phyloP scores from a whole-genome alignment of 208 protist species.

The Trypanosoma boissoni region DNA sequence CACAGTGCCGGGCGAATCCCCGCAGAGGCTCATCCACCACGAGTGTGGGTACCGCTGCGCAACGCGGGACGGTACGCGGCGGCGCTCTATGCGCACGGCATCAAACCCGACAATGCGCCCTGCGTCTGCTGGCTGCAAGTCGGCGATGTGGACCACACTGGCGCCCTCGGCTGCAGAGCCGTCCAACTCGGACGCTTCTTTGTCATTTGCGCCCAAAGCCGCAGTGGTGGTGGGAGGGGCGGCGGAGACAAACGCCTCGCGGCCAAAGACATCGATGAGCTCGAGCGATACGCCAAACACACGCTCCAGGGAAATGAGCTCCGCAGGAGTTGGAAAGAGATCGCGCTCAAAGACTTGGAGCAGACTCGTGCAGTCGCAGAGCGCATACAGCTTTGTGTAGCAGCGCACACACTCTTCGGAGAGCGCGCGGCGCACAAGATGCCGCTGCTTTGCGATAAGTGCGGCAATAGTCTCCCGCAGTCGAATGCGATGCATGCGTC shows the following conservation, averaged over 20 bases:
- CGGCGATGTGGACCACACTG: slow-evolving; percentile 12
- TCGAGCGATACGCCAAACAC: slow-evolving; percentile 81
- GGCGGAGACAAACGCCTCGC: slow-evolving; percentile 34
- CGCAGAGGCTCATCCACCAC: slow-evolving; percentile 52
- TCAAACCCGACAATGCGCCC: slow-evolving; percentile 67
- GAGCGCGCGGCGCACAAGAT: slow-evolving; percentile 65
- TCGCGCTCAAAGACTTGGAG: slow-evolving; percentile 47
- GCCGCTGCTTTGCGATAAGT: slow-evolving; percentile 48
- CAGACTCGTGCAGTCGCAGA: slow-evolving; percentile 43
- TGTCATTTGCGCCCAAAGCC: not conserved
- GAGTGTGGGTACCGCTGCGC: slow-evolving; percentile 47
- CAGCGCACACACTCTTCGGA: slow-evolving; percentile 68
- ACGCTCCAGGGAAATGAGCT: slow-evolving; percentile 79
- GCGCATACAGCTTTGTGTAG: slow-evolving; percentile 45
- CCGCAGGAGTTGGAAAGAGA: slow-evolving; percentile 68
- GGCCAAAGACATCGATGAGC: slow-evolving; percentile 69
- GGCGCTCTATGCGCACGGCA: slow-evolving; percentile 33
- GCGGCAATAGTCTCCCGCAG: slow-evolving; percentile 44
- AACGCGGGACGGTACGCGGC: slow-evolving; percentile 38
- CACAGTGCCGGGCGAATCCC: slow-evolving; percentile 39
- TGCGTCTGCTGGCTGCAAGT: slow-evolving; percentile 26
- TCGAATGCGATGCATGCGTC: slow-evolving; percentile 81
- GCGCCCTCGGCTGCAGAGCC: not conserved
- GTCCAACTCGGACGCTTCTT: not conserved
- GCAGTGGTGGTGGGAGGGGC: too few species aligned